Evolutionary conservation across 495 filamentous ascomycete genomes (phyloP), one percentile per base, ranked within the genome.

Genomic region (Penicillium parvum): DNA sequence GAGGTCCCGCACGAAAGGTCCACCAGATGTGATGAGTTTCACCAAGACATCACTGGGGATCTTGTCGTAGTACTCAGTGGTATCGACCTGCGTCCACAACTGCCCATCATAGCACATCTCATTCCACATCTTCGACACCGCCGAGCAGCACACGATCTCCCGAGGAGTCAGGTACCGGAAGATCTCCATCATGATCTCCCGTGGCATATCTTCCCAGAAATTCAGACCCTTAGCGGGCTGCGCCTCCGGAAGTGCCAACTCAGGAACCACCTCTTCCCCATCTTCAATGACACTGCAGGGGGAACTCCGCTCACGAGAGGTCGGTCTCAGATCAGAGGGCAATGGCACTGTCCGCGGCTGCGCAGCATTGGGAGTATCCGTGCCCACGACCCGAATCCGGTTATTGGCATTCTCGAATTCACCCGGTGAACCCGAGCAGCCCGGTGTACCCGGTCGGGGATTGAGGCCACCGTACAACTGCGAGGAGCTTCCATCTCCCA

Each of bases 61-160:
- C 28, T 86, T 79, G 34, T 75, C 75, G 58, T 98, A 98, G 61
- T 88, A 97, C 21, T 84, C 81, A 0, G 90, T 80, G 0, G 88
- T 84, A 57, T 97, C 89, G 29, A 97, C 74, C 33, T 74, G 77
- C 0, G 77, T 78, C 92, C 92, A 98, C 12, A 98, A 68, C 64
- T 98, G 92, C 6, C 92, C 92, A 61, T 98, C 92, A 49, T 88
- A 95, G 66, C 91, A 96, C 72, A 89, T 84, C 22, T 75, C 68
- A 61, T 96, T 72, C 76, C 92, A 97, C 11, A 74, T 59, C 53
- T 80, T 88, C 53, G 81, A 89, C n/a, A 95, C 85, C 10, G 75
- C 64, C 4, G 92, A 94, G 34, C 78, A 80, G 39, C 86, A 81
- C 7, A 97, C 78, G 34, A 98, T 79, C 58, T 97, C 84, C 52